A percentile compares a stretch with the other conserved stretches of the same genome.
Conservation (phyloP, 805 yeast species). For the Wickerhamiella nectarea region DNA sequence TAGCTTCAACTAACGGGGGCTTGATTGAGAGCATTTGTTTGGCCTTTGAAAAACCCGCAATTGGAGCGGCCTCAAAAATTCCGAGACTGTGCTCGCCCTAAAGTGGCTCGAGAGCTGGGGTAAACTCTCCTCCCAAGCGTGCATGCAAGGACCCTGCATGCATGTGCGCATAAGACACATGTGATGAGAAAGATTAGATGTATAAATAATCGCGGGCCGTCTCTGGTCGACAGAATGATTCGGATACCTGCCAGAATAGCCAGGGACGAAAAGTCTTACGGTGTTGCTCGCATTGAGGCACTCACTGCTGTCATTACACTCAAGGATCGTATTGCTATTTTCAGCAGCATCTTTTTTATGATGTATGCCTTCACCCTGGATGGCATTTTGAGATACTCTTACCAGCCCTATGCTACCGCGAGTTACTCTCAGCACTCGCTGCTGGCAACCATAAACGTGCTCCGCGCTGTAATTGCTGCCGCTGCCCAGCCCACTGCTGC, state of each 20-base stretch:
- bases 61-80: no score
- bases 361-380: slow-evolving; percentile 51
- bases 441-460: slow-evolving; percentile 44
- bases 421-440: slow-evolving; percentile 43
- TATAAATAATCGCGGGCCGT: not conserved
- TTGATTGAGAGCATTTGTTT: no score
- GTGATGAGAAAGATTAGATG: not conserved
- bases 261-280: slow-evolving; percentile 23
- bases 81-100: no score
- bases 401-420: slow-evolving; percentile 42
- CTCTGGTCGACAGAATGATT: not conserved
- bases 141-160: not conserved
- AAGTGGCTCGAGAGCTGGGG: no score
- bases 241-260: not conserved
- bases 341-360: slow-evolving; percentile 38
- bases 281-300: slow-evolving; percentile 44
- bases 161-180: not conserved
- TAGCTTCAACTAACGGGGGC: no score
- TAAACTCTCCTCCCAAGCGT: no score
- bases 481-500: slow-evolving; percentile 55
- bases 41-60: no score
- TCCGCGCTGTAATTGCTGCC: slow-evolving; percentile 43
- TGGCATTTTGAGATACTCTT: slow-evolving; percentile 40
- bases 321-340: slow-evolving; percentile 31
- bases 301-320: slow-evolving; percentile 36